Conservation (phyloP, 805 yeast genomes). For the Ascoidea tarda region DNA sequence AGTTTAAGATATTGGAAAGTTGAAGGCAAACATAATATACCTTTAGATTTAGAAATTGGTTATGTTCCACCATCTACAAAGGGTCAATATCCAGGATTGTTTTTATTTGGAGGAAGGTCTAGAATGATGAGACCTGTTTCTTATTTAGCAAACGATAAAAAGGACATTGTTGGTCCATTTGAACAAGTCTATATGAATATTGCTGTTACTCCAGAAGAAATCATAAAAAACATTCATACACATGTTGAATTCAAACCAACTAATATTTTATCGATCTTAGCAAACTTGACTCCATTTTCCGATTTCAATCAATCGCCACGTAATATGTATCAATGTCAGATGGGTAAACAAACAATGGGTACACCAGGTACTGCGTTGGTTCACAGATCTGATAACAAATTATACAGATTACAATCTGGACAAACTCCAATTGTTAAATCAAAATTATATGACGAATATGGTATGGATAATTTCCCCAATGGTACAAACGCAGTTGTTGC, state of each 20-base stretch:
- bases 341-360: conserved; percentile 99
- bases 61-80: conserved; percentile 90
- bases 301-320: conserved; percentile 99
- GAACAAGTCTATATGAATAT: conserved; percentile 96
- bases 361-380: conserved; percentile 94
- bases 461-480: conserved; percentile 96
- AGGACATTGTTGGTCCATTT: conserved; percentile 90
- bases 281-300: conserved; percentile 94
- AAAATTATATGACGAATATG: conserved; percentile 84
- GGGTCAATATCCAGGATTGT: conserved; percentile 97
- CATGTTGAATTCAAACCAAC: conserved; percentile 96
- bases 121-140: conserved; percentile 95
- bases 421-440: conserved; percentile 97
- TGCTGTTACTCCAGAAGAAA: conserved; percentile 90
- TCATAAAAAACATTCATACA: conserved; percentile 63
- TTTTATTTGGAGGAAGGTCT: conserved; percentile 79
- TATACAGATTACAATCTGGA: conserved; percentile 86
- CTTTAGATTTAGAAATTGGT: conserved; percentile 82
- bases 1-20: conserved; percentile 90
- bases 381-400: conserved; percentile 89
- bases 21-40: conserved; percentile 63
- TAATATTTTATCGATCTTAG: conserved; percentile 84
- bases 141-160: conserved; percentile 71
- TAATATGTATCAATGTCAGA: conserved; percentile 99
- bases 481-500: conserved; percentile 98